phyloP scores from a whole-genome alignment of 2,329 filamentous ascomycete genomes.

The Penicillium sp. region DNA sequence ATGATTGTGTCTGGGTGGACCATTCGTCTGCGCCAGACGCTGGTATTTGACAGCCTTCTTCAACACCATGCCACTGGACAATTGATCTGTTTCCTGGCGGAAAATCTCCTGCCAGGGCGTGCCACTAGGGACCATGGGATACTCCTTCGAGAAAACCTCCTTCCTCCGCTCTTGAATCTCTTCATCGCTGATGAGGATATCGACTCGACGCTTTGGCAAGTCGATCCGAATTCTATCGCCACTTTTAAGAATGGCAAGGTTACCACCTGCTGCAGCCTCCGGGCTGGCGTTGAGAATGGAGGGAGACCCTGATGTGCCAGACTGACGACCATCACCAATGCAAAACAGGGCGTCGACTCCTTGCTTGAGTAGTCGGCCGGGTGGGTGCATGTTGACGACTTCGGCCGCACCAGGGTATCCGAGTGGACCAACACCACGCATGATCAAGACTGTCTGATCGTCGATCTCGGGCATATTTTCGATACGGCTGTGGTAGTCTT shows the following conservation, averaged over 20 bases:
- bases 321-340: constrained; percentile 60
- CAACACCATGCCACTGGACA: constrained; percentile 55
- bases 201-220: constrained; percentile 53
- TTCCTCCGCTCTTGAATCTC: constrained; percentile 46
- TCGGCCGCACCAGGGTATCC: constrained; percentile 57
- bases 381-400: constrained; percentile 58
- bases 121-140: constrained; percentile 11
- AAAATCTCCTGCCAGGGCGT: constrained; percentile 59
- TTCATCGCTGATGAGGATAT: constrained; percentile 45
- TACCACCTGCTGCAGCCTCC: constrained; percentile 59
- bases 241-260: constrained; percentile 55
- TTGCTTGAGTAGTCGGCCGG: constrained; percentile 49
- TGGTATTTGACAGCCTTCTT: constrained; percentile 53
- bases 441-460: constrained; percentile 49
- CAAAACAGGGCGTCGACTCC: constrained; percentile 54
- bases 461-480: constrained; percentile 47
- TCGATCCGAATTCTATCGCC: constrained; percentile 58
- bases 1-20: constrained; percentile 53
- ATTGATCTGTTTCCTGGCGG: constrained; percentile 50
- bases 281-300: constrained; percentile 61
- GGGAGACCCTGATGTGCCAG: constrained; percentile 59
- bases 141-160: constrained; percentile 6
- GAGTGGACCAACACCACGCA: constrained; percentile 55
- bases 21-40: constrained; percentile 50
- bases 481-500: constrained; percentile 52